Evolutionary conservation across 208 protist species (phyloP).

Genomic region (Vickermania spadyakhi): DNA sequence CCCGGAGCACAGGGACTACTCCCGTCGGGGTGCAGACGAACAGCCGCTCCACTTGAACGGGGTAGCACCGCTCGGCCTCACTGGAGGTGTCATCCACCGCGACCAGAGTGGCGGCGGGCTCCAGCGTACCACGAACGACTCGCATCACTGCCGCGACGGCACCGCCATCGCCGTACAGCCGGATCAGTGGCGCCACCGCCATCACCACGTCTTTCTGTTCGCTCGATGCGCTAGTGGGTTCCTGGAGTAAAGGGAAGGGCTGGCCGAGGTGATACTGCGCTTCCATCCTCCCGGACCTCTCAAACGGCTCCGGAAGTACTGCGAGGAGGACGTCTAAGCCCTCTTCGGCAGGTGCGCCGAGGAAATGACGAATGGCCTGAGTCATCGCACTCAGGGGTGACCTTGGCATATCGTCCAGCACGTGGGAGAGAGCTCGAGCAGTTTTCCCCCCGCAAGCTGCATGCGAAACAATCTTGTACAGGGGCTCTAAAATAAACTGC

Average conservation of each 20-base stretch:
- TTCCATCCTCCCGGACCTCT: conserved; percentile 28
- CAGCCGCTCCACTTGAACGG: conserved; percentile 23
- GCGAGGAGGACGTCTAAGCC: conserved; percentile 52
- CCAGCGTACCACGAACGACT: conserved; percentile 43
- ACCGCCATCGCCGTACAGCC: conserved; percentile 24
- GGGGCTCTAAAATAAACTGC: conserved; percentile 96
- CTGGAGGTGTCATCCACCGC: conserved; percentile 63
- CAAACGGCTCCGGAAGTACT: conserved; percentile 29
- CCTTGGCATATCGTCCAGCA: conserved; percentile 38
- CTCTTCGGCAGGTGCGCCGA: conserved; percentile 35
- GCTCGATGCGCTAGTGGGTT: not conserved
- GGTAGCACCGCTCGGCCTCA: conserved; percentile 54
- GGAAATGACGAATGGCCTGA: conserved; percentile 69
- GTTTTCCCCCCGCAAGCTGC: conserved; percentile 48
- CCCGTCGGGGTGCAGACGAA: conserved; percentile 35
- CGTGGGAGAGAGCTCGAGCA: conserved; percentile 20
- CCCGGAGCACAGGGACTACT: conserved; percentile 34
- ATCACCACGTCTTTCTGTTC: conserved; percentile 14
- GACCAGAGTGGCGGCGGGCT: conserved; percentile 13
- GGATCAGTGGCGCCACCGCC: conserved; percentile 48
- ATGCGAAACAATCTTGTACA: conserved; percentile 97
- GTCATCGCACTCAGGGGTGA: conserved; percentile 45
- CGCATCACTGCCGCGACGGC: conserved; percentile 51
- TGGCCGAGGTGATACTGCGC: conserved; percentile 25
- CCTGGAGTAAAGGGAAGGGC: conserved; percentile 1